Evolutionary conservation across 129 eudicot species (phyloP).

Genomic region (Tagetes patula): DNA sequence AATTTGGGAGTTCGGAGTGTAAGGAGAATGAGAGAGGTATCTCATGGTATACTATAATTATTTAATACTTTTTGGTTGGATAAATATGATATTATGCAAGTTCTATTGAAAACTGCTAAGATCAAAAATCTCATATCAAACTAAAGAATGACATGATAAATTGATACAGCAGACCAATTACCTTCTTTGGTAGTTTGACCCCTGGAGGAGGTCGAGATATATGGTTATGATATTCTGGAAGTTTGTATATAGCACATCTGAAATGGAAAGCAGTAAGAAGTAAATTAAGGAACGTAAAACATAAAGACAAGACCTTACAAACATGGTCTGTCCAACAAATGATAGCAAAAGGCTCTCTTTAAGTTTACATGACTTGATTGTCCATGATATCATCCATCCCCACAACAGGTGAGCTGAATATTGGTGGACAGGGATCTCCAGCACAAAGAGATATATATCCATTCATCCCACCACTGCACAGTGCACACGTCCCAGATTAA

Average conservation of each 20-base stretch:
- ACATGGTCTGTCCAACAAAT: not conserved
- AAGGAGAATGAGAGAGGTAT: not conserved
- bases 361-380: conserved; percentile 89
- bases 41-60: not conserved
- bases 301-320: not conserved
- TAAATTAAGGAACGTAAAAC: not conserved
- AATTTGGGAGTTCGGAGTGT: not conserved
- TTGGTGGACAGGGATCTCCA: conserved; percentile 90
- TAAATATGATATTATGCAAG: not conserved
- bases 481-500: conserved; percentile 32
- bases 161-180: conserved; percentile 17
- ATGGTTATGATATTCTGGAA: conserved; percentile 76
- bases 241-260: conserved; percentile 91
- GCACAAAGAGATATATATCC: conserved; percentile 79
- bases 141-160: not conserved
- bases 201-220: conserved; percentile 73
- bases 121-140: too few species aligned
- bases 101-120: not conserved
- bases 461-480: conserved; percentile 91
- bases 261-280: conserved; percentile 18
- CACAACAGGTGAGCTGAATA: conserved; percentile 78
- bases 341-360: conserved; percentile 3
- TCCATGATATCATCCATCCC: conserved; percentile 88
- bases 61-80: not conserved
- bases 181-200: conserved; percentile 79